Percentiles rank a stretch among this genome's conserved stretches.
Conservation (phyloP, 345 rosid genomes). For the Hibiscus syriacus region DNA sequence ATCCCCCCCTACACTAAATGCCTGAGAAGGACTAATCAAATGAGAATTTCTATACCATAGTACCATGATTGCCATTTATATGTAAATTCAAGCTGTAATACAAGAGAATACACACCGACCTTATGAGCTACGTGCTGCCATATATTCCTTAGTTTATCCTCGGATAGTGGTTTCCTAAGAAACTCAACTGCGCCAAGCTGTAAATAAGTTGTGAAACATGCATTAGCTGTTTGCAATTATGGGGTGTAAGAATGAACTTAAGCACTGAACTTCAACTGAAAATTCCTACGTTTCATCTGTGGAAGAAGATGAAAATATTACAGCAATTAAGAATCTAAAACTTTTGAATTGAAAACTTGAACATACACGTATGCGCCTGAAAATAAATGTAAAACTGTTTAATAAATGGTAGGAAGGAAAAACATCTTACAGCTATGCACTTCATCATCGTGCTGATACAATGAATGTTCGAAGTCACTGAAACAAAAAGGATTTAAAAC, state of each 20-base stretch:
- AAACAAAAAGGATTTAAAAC: slow-evolving; percentile 13
- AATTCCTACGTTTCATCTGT: not conserved
- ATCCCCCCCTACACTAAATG: slow-evolving; percentile 55
- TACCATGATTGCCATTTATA: not conserved
- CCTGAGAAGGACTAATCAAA: slow-evolving; percentile 38
- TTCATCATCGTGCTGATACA: slow-evolving; percentile 87
- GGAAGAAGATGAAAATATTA: not conserved
- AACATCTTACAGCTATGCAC: slow-evolving; percentile 76
- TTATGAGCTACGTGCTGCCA: slow-evolving; percentile 99
- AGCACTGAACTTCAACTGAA: not conserved
- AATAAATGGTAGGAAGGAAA: not conserved
- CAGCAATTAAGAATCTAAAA: not conserved
- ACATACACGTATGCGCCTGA: not conserved
- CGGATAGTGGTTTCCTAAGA: slow-evolving; percentile 72
- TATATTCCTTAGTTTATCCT: slow-evolving; percentile 75
- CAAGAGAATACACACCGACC: slow-evolving; percentile 29
- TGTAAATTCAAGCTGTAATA: not conserved
- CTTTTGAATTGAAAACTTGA: no score
- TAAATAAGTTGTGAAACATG: slow-evolving; percentile 24
- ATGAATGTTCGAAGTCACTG: slow-evolving; percentile 79
- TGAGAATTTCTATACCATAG: slow-evolving; percentile 13
- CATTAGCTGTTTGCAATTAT: not conserved
- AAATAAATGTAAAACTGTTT: no score
- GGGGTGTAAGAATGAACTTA: not conserved
- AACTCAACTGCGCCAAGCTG: slow-evolving; percentile 99